phyloP scores from a whole-genome alignment of 1,284 basidiomycete species.

The Fomitiporia mediterranea region DNA sequence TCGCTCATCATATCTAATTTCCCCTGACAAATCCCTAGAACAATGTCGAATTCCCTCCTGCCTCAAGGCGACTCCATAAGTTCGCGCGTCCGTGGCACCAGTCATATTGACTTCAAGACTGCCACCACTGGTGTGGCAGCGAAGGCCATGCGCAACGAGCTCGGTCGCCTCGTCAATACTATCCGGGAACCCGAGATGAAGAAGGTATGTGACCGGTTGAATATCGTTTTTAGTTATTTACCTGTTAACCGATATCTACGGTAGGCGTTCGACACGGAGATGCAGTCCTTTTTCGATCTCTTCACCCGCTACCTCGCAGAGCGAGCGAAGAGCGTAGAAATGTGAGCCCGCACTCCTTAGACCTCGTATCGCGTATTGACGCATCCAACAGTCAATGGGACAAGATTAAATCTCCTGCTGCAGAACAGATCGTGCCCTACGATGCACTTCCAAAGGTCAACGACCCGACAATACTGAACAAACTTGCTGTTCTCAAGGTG shows the following conservation, averaged over 20 bases:
- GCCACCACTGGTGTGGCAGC: conserved; percentile 97
- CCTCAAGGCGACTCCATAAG: conserved; percentile 14
- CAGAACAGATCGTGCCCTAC: conserved; percentile 92
- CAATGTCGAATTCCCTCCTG: conserved; percentile 14
- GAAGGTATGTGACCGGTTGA: conserved; percentile 57
- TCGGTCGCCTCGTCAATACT: conserved; percentile 86
- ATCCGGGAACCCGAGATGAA: conserved; percentile 76
- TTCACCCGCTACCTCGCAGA: conserved; percentile 98
- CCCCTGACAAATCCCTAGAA: conserved; percentile 7
- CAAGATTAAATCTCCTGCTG: conserved; percentile 91
- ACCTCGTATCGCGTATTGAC: conserved; percentile 18
- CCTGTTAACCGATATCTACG: conserved; percentile 8
- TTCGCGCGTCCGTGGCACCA: conserved; percentile 20
- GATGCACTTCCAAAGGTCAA: conserved; percentile 59
- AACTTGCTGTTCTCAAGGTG: conserved; percentile 98
- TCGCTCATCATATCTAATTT: background rate
- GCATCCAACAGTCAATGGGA: conserved; percentile 83
- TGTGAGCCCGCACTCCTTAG: conserved; percentile 55
- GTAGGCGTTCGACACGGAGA: conserved; percentile 95
- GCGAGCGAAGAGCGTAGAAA: conserved; percentile 90
- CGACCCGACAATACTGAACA: conserved; percentile 76
- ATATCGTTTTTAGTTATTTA: conserved; percentile 3
- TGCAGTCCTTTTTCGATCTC: conserved; percentile 98
- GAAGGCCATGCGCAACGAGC: conserved; percentile 98
- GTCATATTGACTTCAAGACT: conserved; percentile 79